A percentile compares a stretch with the other conserved stretches of the same genome.
These are phyloP conservation scores for Aureococcus anophagefferens DNA, from an alignment of 108 stramenopile species.

Conservation along the genomic window DNA sequence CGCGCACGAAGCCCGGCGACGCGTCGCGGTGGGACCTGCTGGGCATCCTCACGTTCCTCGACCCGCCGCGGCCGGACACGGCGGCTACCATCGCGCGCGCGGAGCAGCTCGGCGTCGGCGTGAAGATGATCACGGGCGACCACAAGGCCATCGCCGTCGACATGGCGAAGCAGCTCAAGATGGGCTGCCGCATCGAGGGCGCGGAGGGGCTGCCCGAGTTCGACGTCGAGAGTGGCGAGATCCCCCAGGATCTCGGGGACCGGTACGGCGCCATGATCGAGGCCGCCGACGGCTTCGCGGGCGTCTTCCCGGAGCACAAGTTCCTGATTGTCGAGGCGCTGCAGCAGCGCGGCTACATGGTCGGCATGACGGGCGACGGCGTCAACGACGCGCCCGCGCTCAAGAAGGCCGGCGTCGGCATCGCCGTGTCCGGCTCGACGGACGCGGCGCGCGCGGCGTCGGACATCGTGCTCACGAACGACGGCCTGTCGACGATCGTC, in stretches of 20 bases:
- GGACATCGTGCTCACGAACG: slow-evolving; percentile 56
- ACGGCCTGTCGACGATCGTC: slow-evolving; percentile 49
- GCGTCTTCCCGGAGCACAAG: slow-evolving; percentile 71
- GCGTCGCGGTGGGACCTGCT: slow-evolving; percentile 48
- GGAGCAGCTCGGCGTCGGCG: slow-evolving; percentile 45
- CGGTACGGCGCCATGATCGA: slow-evolving; percentile 15
- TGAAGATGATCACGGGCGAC: slow-evolving; percentile 81
- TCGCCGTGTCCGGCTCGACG: no score
- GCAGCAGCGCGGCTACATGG: no score
- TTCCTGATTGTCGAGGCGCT: slow-evolving; percentile 64
- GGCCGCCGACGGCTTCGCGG: slow-evolving; percentile 38
- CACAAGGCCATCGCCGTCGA: slow-evolving; percentile 61
- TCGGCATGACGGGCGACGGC: no score
- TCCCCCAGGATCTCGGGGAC: no score
- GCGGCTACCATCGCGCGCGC: slow-evolving; percentile 51
- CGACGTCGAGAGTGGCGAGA: slow-evolving; percentile 40
- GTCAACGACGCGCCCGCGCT: no score
- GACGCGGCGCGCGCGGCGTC: slow-evolving; percentile 58
- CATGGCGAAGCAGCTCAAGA: slow-evolving; percentile 47
- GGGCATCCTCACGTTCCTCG: slow-evolving; percentile 64
- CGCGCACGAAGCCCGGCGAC: slow-evolving; percentile 35
- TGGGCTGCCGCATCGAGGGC: slow-evolving; percentile 53
- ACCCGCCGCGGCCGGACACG: slow-evolving; percentile 70
- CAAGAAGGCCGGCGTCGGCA: no score
- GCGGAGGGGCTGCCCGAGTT: slow-evolving; percentile 37